Evolutionary conservation across 495 filamentous ascomycete genomes (phyloP), one percentile per base, ranked within the genome.

Genomic region (Penicillium atrosanguineum): DNA sequence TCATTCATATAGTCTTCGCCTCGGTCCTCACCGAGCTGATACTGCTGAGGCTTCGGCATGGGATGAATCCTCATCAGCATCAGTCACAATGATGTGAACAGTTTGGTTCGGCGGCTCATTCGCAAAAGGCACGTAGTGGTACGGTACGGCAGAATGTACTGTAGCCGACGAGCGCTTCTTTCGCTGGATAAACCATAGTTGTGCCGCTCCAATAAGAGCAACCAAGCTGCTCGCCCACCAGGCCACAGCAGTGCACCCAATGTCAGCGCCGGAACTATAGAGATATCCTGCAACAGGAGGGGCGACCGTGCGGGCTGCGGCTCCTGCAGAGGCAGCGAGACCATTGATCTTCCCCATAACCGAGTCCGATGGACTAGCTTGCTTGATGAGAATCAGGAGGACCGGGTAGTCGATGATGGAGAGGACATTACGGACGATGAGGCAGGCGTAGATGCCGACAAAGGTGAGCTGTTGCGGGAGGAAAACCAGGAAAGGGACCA

Each of bases 351-450:
- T 89, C 14, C 89, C 89, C 41, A 94, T 75, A 18, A 83, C 77
- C 0, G 76, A 79, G 8, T 77, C 71, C 15, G 82, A 83, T 3
- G 89, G 87, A 18, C 86, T 87, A 0, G 89, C 86, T 74, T 92
- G 88, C 66, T 93, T 94, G 72, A 94, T 83, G 7, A 94, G 77
- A 39, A 94, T 92, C 34, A 94, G 73, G 7, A 94, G 79, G 4
- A 93, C 76, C 0, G 89, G 89, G 56, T 90, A 94, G 19, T 84
- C 78, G 47, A 92, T 73, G 52, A 93, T 94, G 4, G 83, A 85
- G 23, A 90, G 80, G 52, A 89, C 72, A 59, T 93, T 92, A 31
- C 89, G 84, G 40, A 91, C 75, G 0, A 80, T 70, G 19, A 94
- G 71, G 52, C 81, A 86, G n/a, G 75, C 63, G 64, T 91, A 94